phyloP scores from a whole-genome alignment of 225 moss, liverwort and hornwort species.

The Climacium dendroides region DNA sequence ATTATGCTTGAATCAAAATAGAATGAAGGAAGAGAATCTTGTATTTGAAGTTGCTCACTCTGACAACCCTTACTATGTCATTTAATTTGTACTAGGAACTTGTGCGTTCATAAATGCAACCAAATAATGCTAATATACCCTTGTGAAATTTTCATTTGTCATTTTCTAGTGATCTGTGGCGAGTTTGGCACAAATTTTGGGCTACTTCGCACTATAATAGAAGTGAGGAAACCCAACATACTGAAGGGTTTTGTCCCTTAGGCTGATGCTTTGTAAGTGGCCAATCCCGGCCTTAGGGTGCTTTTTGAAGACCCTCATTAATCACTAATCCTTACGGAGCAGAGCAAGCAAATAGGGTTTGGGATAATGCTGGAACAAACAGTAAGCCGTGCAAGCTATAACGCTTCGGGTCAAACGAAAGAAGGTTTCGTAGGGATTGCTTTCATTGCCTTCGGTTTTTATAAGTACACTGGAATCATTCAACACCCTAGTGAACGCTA shows the following conservation, averaged over 20 bases:
- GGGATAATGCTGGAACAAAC: background rate
- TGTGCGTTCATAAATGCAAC: background rate
- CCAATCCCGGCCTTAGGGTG: background rate
- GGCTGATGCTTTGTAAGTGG: background rate
- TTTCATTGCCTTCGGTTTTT: background rate
- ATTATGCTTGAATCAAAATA: background rate
- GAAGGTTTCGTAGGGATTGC: background rate
- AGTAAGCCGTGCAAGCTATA: background rate
- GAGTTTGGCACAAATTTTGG: background rate
- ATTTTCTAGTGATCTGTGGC: background rate
- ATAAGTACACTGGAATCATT: background rate
- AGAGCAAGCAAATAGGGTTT: background rate
- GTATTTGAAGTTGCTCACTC: background rate
- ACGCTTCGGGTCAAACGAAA: background rate
- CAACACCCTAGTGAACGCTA: too few species aligned
- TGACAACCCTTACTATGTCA: background rate
- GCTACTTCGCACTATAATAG: background rate
- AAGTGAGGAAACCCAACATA: background rate
- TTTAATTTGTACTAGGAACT: background rate
- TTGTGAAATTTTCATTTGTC: background rate
- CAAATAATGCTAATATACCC: background rate
- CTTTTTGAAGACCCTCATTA: background rate
- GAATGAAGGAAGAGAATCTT: background rate
- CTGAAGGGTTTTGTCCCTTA: background rate
- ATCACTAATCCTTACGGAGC: background rate